Base-by-base conservation (phyloP, 495 filamentous ascomycete species). In the Penicillium daleae region DNA sequence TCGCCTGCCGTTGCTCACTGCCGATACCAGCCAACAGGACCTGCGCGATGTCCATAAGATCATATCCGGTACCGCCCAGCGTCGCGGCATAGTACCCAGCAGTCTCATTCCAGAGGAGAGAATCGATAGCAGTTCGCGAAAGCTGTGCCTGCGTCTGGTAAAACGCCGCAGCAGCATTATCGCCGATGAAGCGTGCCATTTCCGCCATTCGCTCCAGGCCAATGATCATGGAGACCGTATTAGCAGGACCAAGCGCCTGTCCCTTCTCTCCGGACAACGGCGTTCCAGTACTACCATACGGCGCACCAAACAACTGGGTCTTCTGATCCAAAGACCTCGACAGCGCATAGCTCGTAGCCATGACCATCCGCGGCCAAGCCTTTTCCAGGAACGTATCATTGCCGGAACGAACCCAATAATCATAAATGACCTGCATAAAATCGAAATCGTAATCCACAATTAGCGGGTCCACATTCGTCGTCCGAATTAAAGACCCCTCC, bases 391-490 rank as follows among this genome's bases (percentile, higher is more conserved):
- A 57, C 3, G 56, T 57, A 27, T 46, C 56, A 59, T 49, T 59
- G 1, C 57, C 57, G 4, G 57, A 51, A 22, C 44, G 57, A 42
- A 51, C 19, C 57, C 57, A 59, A 21, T 51, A 59, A 15, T 59
- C 57, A 21, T 49, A 51, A n/a, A 59, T 59, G 6, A 51, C 22
- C 37, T 57, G 56, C 56, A 57, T 57, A 9, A 57, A 57, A 48
- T 57, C 56, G 12, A 57, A 57, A 2, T 44, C 15, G 27, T 57
- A 57, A 33, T 57, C 39, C 21, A 48, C 56, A 29, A 57, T 19
- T 39, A 57, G 9, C 27, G 56, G 56, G 31, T 57, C 56, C 7
- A 57, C 56, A 48, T 57, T 48, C 21, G 35, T 31, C 27, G 56
- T 57, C 12, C 56, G 56, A 44, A 57, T 57, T 17, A 57, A 6